Percentiles rank a stretch among this genome's conserved stretches.
Conservation (phyloP, 1,284 basidiomycete species). For the Fomitopsis palustris region DNA sequence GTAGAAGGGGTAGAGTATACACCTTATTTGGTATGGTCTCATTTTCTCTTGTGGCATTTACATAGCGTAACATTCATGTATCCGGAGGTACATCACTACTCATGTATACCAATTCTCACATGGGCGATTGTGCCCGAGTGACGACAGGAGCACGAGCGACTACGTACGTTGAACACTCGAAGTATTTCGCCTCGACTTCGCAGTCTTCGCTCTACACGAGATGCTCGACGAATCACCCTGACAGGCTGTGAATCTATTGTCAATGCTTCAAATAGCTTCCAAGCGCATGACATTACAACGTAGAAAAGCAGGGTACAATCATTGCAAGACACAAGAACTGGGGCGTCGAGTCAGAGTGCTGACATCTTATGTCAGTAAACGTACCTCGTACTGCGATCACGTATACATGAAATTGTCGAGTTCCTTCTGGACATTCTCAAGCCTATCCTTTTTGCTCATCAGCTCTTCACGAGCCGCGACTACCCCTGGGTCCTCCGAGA, state of each 20-base stretch:
- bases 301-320: too few relatives aligned
- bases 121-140: constrained; percentile 75
- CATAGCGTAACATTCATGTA: background rate
- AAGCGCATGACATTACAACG: too few relatives aligned
- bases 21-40: background rate
- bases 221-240: too few relatives aligned
- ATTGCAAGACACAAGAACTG: too few relatives aligned
- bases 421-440: constrained; percentile 31
- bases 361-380: too few relatives aligned
- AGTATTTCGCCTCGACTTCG: constrained; percentile 34
- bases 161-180: constrained; percentile 61
- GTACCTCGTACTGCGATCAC: background rate
- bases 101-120: constrained; percentile 32
- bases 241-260: too few relatives aligned
- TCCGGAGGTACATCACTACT: background rate
- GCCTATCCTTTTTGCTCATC: constrained; percentile 24
- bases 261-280: too few relatives aligned
- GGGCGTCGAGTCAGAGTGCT: too few relatives aligned
- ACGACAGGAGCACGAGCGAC: constrained; percentile 50
- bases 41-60: background rate
- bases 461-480: constrained; percentile 36
- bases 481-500: constrained; percentile 40
- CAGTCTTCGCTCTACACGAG: constrained; percentile 54
- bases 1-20: background rate
- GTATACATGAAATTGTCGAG: constrained; percentile 26